These are phyloP conservation scores for Talaromyces proteolyticus DNA, from an alignment of 495 filamentous ascomycete species.

Conservation along the genomic window DNA sequence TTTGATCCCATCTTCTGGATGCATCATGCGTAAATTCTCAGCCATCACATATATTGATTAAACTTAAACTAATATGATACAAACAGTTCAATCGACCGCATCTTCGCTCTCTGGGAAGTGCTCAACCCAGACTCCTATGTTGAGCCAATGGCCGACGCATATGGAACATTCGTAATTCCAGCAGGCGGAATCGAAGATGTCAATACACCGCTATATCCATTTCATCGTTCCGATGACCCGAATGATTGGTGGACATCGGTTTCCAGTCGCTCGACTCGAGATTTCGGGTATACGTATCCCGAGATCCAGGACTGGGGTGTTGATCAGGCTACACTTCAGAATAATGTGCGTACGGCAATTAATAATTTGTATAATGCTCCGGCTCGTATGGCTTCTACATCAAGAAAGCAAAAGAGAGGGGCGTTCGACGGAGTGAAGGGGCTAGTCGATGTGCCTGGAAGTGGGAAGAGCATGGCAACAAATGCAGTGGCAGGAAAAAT, in stretches of 20 bases:
- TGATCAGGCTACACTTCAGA: conserved; percentile 12
- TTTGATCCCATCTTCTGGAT: conserved; percentile 43
- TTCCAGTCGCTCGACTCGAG: conserved; percentile 17
- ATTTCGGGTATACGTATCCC: conserved; percentile 44
- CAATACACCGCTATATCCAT: conserved; percentile 20
- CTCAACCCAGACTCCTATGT: conserved; percentile 25
- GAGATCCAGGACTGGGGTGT: conserved; percentile 33
- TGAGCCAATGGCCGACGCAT: conserved; percentile 9
- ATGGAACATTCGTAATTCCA: conserved; percentile 13
- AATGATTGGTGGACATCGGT: conserved; percentile 21
- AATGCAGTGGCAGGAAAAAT: conserved; percentile 1
- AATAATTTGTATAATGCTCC: conserved; percentile 25
- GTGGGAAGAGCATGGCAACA: not conserved
- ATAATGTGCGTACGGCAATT: conserved; percentile 22
- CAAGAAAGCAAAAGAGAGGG: not conserved
- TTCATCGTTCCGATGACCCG: conserved; percentile 22
- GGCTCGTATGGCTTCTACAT: not conserved
- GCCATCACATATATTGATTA: not conserved
- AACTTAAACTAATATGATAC: not conserved
- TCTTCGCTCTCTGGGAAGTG: conserved; percentile 34
- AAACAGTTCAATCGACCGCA: conserved; percentile 33
- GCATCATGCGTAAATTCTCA: conserved; percentile 19
- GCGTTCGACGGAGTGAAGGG: not conserved
- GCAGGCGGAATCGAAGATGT: conserved; percentile 10
- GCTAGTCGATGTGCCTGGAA: not conserved